Conservation (phyloP, 139 green algal species). For the Volvox reticuliferus region DNA sequence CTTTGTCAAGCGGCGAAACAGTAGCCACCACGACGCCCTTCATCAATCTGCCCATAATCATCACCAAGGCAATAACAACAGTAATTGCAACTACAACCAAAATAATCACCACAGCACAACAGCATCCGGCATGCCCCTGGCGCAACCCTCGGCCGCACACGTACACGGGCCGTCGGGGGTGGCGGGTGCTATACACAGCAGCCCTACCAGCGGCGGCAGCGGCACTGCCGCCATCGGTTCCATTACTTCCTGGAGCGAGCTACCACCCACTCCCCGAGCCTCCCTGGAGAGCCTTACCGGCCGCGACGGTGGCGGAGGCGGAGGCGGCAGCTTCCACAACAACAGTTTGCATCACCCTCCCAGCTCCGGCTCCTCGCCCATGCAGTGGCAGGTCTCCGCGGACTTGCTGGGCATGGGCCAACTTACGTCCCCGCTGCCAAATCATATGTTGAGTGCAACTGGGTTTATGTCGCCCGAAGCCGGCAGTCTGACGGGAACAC, state of each 20-base stretch:
- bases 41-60: background rate
- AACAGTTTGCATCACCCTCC: background rate
- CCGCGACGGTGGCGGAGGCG: background rate
- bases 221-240: background rate
- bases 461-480: slow-evolving; percentile 33
- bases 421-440: background rate
- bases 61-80: background rate
- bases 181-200: background rate
- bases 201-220: background rate
- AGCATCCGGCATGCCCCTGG: background rate
- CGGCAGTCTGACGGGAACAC: slow-evolving; percentile 19
- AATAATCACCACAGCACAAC: background rate
- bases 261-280: slow-evolving; percentile 21
- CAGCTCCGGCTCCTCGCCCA: background rate
- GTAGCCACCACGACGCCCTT: slow-evolving; percentile 24
- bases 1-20: slow-evolving; percentile 28
- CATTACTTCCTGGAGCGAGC: slow-evolving; percentile 9
- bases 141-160: too few relatives aligned
- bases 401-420: background rate
- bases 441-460: slow-evolving; percentile 6
- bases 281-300: slow-evolving; percentile 21
- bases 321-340: background rate
- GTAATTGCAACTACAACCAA: background rate
- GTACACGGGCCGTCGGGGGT: too few relatives aligned
- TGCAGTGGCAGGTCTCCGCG: background rate